phyloP scores from a whole-genome alignment of 1,284 basidiomycete species.

The Cutaneotrichosporon dermatis region DNA sequence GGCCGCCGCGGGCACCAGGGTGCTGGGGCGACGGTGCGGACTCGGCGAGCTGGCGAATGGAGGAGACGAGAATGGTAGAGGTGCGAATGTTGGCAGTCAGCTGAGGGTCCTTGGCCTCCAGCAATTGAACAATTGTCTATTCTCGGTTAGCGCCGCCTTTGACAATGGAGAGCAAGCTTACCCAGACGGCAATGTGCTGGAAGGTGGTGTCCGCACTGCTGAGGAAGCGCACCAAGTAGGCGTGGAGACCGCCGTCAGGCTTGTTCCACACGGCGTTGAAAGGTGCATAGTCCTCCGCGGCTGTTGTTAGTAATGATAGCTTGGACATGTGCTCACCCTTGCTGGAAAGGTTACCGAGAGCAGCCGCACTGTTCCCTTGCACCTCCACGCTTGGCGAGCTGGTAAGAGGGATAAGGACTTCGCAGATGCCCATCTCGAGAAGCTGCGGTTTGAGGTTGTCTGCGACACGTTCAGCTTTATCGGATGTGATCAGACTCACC shows the following conservation, averaged over 20 bases:
- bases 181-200: conserved; percentile 98
- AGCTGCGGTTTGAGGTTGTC: conserved; percentile 93
- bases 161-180: conserved; percentile 19
- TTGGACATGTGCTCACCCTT: conserved; percentile 59
- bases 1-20: background rate
- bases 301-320: conserved; percentile 37
- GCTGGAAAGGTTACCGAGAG: conserved; percentile 93
- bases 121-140: conserved; percentile 84
- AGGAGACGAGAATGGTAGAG: conserved; percentile 72
- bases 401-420: conserved; percentile 94
- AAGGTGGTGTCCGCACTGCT: conserved; percentile 95
- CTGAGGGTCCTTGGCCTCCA: conserved; percentile 91
- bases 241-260: conserved; percentile 94
- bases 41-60: conserved; percentile 73
- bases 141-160: background rate
- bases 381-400: conserved; percentile 96
- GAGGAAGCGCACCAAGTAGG: conserved; percentile 91
- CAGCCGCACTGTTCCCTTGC: conserved; percentile 97
- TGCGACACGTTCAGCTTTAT: conserved; percentile 37
- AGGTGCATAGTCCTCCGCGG: conserved; percentile 90
- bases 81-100: conserved; percentile 81
- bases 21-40: conserved; percentile 65
- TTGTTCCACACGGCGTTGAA: conserved; percentile 98
- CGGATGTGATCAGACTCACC: conserved; percentile 53
- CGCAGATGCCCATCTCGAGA: conserved; percentile 97